Evolutionary conservation across 208 protist species (phyloP), one percentile per base, ranked within the genome.

Genomic region (Strigomonas galati): DNA sequence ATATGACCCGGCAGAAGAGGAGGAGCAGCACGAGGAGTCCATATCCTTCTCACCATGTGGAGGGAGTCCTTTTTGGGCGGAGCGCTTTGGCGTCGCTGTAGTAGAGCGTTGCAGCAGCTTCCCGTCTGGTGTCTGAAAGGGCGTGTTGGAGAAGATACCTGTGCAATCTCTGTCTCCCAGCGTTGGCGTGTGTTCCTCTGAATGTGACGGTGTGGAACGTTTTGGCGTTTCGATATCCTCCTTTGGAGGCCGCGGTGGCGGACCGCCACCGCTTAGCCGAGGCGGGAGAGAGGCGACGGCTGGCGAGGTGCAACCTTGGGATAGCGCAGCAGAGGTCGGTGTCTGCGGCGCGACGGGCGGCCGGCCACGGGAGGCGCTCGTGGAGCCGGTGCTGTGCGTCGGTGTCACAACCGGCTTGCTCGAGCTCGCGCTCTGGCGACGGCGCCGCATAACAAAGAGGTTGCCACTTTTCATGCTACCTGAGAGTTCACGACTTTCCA

Each of bases 321-420:
- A 27, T 4, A n/a, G 4, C 37, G 58, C 23, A 3, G 58, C 24
- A 37, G 37, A 1, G 27, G 58, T 21, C 1, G 58, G 37, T 21
- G 21, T 55, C 15, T 1, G 51, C 51, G 5, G 21, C 51, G 24
- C 51, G 6, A 55, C 27, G 9, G 51, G 12, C 5, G 40, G 40
- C 5, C 40, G 40, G 9, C 40, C 40, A 17, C 15, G 40, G 12
- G 40, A 15, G 12, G 40, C 5, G 40, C 32, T 37, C 32, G 40
- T n/a, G 6, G 40, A 15, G 5, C 12, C 19, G 40, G 9, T 9
- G 40, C 40, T 46, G 12, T 17, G 40, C 40, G 15, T 52, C 58
- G 40, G 30, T 23, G 26, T 46, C 37, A 62, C 37, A 2, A 52
- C 17, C 31, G 58, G 58, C 21, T 62, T 43, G 58, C 44, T 30